phyloP scores from a whole-genome alignment of 1,284 basidiomycete genomes.

The Melampsora occidentalis region DNA sequence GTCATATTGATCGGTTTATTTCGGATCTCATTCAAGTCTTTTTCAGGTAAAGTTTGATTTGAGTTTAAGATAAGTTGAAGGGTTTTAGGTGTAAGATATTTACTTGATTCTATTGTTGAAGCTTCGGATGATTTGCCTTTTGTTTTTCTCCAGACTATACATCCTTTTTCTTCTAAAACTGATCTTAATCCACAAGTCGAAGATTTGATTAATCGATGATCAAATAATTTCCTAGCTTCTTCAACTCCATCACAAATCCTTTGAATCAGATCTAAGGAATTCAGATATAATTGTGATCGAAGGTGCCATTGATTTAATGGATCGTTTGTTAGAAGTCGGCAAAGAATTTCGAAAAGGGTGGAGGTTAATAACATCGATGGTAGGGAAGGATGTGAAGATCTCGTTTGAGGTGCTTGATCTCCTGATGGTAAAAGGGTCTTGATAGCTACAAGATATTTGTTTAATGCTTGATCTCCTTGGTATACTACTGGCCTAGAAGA shows the following conservation, averaged over 20 bases:
- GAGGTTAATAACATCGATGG: slow-evolving; percentile 18
- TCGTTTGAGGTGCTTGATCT: background rate
- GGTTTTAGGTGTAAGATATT: background rate
- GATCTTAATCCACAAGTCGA: background rate
- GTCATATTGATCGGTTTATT: background rate
- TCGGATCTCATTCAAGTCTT: background rate
- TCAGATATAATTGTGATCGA: background rate
- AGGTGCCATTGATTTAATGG: background rate
- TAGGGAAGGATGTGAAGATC: background rate
- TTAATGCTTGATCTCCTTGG: slow-evolving; percentile 31
- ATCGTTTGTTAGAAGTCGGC: background rate
- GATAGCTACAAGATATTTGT: slow-evolving; percentile 9
- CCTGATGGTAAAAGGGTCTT: background rate
- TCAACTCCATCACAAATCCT: background rate
- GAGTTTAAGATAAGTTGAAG: too few relatives aligned
- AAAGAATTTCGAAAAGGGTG: background rate
- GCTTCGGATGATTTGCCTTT: background rate
- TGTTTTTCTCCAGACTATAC: background rate
- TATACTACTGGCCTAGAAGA: slow-evolving; percentile 9
- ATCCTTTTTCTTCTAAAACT: background rate
- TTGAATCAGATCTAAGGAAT: background rate
- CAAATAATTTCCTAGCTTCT: background rate
- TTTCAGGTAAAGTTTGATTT: background rate
- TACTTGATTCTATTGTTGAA: background rate
- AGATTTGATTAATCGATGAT: background rate